Evolutionary conservation across 108 stramenopile genomes (phyloP).

Genomic region (Cyclotella cryptica): DNA sequence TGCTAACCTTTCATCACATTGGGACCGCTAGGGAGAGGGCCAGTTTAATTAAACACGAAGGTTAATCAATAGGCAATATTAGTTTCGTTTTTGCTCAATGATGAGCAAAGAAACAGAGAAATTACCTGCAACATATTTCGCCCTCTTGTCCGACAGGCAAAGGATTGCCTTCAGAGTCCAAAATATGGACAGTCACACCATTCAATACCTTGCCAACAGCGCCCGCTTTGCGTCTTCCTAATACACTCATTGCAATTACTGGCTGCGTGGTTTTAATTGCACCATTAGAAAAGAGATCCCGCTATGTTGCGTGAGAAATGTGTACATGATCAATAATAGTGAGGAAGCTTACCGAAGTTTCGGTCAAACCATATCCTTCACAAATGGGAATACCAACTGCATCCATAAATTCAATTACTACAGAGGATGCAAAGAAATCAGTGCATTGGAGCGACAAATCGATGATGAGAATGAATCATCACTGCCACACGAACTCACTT

Average conservation of each 20-base stretch:
- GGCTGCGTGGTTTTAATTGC: conserved; percentile 32
- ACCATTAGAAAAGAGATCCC: background rate
- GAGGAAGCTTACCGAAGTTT: conserved; percentile 66
- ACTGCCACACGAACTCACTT: conserved; percentile 18
- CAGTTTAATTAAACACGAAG: conserved; percentile 1
- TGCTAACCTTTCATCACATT: conserved; percentile 80
- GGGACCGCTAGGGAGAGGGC: conserved; percentile 63
- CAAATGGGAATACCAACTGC: conserved; percentile 88
- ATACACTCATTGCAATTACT: conserved; percentile 81
- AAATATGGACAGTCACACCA: conserved; percentile 76
- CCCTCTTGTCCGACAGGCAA: conserved; percentile 79
- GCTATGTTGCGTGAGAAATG: background rate
- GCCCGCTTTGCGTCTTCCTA: conserved; percentile 70
- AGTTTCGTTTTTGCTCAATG: background rate
- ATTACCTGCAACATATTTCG: conserved; percentile 81
- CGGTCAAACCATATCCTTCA: conserved; percentile 95
- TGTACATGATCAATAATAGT: background rate
- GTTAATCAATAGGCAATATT: background rate
- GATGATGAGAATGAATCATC: background rate
- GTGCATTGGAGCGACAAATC: background rate
- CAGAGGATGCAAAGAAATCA: background rate
- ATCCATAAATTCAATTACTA: conserved; percentile 91
- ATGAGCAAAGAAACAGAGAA: background rate
- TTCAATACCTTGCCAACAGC: conserved; percentile 79
- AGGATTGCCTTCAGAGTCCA: conserved; percentile 71